Evolutionary conservation across 2,329 filamentous ascomycete genomes (phyloP).

Genomic region (Chaetothyriales sp.): DNA sequence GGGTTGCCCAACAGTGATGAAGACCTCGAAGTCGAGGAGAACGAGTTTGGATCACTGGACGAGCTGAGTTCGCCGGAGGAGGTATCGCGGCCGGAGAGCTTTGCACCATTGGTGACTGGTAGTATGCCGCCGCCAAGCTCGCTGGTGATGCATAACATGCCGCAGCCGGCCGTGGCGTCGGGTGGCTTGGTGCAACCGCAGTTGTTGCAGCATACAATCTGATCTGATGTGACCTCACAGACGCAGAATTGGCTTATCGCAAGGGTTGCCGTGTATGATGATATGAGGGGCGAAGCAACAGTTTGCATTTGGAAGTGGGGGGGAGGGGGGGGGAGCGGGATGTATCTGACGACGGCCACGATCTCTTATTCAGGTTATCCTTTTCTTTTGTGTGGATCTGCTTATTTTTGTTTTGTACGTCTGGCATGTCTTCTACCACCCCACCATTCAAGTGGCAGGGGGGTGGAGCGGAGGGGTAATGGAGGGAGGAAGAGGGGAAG

Average conservation of each 20-base stretch:
- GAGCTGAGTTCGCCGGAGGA: conserved; percentile 53
- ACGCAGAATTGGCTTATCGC: neutral
- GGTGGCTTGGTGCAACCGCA: conserved; percentile 18
- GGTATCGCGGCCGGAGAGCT: conserved; percentile 9
- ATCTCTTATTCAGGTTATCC: neutral
- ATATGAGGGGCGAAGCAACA: neutral
- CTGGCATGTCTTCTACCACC: neutral
- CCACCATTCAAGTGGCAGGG: neutral
- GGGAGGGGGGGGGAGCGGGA: neutral
- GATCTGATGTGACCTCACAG: neutral
- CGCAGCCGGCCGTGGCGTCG: conserved; percentile 17
- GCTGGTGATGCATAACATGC: conserved; percentile 16
- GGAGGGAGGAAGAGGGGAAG: neutral
- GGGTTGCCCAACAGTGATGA: conserved; percentile 47
- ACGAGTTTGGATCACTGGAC: conserved; percentile 67
- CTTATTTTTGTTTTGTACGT: neutral
- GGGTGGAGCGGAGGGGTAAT: too few relatives aligned
- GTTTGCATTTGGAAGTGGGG: neutral
- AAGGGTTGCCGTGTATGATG: neutral
- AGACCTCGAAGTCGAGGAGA: conserved; percentile 77
- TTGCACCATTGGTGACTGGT: conserved; percentile 11
- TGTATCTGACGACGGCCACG: neutral
- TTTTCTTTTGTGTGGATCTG: neutral
- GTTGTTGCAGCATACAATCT: conserved; percentile 14
- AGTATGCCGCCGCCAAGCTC: conserved; percentile 18